Percentiles rank a stretch among this genome's conserved stretches.
Conservation (phyloP, 805 yeast genomes). For the Kodamaea jinghongensis region DNA sequence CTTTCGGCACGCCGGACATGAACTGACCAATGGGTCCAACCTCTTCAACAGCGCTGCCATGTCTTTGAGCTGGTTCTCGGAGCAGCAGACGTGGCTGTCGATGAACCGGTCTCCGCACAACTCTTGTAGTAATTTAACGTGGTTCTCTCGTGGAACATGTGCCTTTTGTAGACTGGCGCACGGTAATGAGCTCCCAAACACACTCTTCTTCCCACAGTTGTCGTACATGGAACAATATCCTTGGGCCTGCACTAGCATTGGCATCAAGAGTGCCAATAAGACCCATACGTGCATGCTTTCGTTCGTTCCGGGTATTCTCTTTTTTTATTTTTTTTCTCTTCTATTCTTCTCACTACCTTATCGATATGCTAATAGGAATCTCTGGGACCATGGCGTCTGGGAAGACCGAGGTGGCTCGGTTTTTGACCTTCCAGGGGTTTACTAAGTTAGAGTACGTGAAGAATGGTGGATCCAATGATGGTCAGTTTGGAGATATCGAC, state of each 20-base stretch:
- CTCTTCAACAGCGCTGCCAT: slow-evolving; percentile 45
- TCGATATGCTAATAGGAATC: slow-evolving; percentile 65
- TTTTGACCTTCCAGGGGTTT: slow-evolving; percentile 56
- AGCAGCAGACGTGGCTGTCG: slow-evolving; percentile 60
- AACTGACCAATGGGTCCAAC: slow-evolving; percentile 41
- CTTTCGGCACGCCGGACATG: slow-evolving; percentile 85
- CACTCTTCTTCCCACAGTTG: slow-evolving; percentile 72
- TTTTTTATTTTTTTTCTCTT: too few species aligned
- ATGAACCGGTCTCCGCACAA: slow-evolving; percentile 57
- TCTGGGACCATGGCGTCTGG: slow-evolving; percentile 73
- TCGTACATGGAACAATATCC: slow-evolving; percentile 53
- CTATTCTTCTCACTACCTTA: too few species aligned
- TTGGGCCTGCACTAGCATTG: slow-evolving; percentile 4
- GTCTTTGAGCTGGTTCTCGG: slow-evolving; percentile 54
- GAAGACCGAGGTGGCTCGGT: slow-evolving; percentile 58
- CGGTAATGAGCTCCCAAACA: slow-evolving; percentile 79
- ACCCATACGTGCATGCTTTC: too few species aligned
- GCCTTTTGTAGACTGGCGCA: slow-evolving; percentile 62
- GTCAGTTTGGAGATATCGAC: slow-evolving; percentile 36
- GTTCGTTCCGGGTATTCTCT: too few species aligned
- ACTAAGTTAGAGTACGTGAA: slow-evolving; percentile 6
- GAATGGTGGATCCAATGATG: slow-evolving; percentile 10
- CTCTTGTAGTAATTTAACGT: slow-evolving; percentile 44
- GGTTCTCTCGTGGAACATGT: slow-evolving; percentile 42
- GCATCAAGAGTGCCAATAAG: too few species aligned